Evolutionary conservation across 164 flowering plant species (phyloP), one percentile per base, ranked within the genome.

Genomic region (Stephania japonica): DNA sequence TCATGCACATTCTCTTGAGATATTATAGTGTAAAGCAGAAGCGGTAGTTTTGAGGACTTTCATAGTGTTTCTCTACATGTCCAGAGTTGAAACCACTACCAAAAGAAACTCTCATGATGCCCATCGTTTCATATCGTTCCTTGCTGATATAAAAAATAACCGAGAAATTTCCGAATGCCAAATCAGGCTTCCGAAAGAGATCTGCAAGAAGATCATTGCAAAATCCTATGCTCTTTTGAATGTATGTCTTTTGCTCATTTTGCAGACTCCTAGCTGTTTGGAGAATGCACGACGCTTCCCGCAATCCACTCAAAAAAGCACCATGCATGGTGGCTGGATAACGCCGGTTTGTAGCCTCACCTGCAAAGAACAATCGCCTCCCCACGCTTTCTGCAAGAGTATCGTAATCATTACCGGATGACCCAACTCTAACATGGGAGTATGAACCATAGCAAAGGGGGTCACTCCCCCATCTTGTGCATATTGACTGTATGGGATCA

Each of bases 321-420:
- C 99, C 98, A 75, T 93, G 98, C 98, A 95, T 93, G 75, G 86
- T 95, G 74, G 98, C 99, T 47, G 98, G 98, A 73, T 95, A 78
- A 77, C 91, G 87, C 78, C 89, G 83, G 70, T 56, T 91, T 71
- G 99, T 93, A 62, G 99, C 98, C 78, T 95, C 98, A 61, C 98
- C 99, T 71, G 97, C 98, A 86, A 95, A 95, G 77, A 93, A 95
- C 18, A 95, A 74, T 26, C 93, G 82, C 56, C 80, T 78, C 12
- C 85, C 92, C 10, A 91, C 92, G 83, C 81, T 91, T 83, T 93
- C 93, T 0, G 94, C 96, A 65, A 95, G 90, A 78, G 85, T 80
- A 76, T 95, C 98, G 80, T 95, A 95, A 73, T 95, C 98, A 69
- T 71, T 75, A 18, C 99, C 99, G 71, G 98, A 89, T 47, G 99